phyloP scores from a whole-genome alignment of 192 early-diverging fungal species.

The Coemansia sp. region DNA sequence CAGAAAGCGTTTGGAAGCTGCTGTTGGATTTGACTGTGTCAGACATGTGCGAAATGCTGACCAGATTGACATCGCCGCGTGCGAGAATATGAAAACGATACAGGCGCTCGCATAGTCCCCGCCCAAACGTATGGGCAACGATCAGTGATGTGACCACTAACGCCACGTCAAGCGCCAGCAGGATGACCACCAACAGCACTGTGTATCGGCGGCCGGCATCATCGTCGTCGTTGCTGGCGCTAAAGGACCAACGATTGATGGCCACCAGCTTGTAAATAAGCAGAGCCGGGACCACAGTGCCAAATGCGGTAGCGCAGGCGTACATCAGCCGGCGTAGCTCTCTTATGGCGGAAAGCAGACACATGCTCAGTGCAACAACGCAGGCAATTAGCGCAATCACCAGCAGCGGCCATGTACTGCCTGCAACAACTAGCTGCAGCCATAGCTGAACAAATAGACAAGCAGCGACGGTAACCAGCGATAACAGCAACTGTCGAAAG shows the following conservation, averaged over 20 bases:
- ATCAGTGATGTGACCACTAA: slow-evolving; percentile 5
- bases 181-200: slow-evolving; percentile 13
- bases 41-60: background rate
- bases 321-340: slow-evolving; percentile 41
- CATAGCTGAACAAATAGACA: slow-evolving; percentile 43
- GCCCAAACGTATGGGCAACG: slow-evolving; percentile 21
- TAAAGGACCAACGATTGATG: slow-evolving; percentile 6
- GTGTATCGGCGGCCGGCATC: slow-evolving; percentile 16
- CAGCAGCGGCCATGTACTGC: slow-evolving; percentile 13
- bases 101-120: slow-evolving; percentile 25
- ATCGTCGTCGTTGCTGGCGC: background rate
- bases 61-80: slow-evolving; percentile 21
- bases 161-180: slow-evolving; percentile 19
- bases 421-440: slow-evolving; percentile 52
- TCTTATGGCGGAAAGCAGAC: slow-evolving; percentile 21
- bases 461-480: slow-evolving; percentile 21
- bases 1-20: background rate
- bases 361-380: slow-evolving; percentile 13
- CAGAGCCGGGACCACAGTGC: slow-evolving; percentile 8
- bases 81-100: slow-evolving; percentile 27
- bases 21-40: background rate
- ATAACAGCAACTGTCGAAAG: slow-evolving; percentile 30
- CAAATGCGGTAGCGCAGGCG: slow-evolving; percentile 12
- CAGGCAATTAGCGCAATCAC: slow-evolving; percentile 6
- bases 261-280: slow-evolving; percentile 42